Evolutionary conservation across 2,329 filamentous ascomycete genomes (phyloP).

Genomic region (Xylariaceae sp.): DNA sequence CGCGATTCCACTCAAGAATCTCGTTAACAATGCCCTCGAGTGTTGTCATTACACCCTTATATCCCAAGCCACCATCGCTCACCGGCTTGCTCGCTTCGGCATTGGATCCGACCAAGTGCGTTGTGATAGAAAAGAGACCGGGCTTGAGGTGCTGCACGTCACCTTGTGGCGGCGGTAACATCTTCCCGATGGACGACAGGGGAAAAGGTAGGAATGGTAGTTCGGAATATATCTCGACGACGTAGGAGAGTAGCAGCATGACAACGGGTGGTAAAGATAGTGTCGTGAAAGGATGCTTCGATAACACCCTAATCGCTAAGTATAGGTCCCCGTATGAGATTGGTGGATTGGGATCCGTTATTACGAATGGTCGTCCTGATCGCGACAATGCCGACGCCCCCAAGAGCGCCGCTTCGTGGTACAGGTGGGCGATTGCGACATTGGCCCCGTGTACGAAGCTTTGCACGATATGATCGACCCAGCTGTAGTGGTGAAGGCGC

Average conservation of each 20-base stretch:
- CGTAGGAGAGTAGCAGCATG: slow-evolving; percentile 36
- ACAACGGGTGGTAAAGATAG: slow-evolving; percentile 31
- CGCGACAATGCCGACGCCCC: slow-evolving; percentile 25
- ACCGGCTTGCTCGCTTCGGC: slow-evolving; percentile 31
- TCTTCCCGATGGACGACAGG: slow-evolving; percentile 18
- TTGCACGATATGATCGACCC: slow-evolving; percentile 37
- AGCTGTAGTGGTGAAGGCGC: slow-evolving; percentile 26
- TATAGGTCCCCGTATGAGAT: slow-evolving; percentile 38
- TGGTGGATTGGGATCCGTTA: slow-evolving; percentile 41
- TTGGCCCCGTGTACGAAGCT: slow-evolving; percentile 40
- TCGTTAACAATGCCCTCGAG: slow-evolving; percentile 38
- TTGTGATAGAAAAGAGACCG: slow-evolving; percentile 37
- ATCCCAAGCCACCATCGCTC: slow-evolving; percentile 36
- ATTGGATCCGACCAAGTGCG: slow-evolving; percentile 37
- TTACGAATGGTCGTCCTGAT: slow-evolving; percentile 37
- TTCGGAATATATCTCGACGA: slow-evolving; percentile 35
- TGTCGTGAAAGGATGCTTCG: slow-evolving; percentile 34
- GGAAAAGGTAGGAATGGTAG: slow-evolving; percentile 25
- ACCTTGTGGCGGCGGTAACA: slow-evolving; percentile 33
- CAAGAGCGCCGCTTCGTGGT: slow-evolving; percentile 38
- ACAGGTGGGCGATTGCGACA: slow-evolving; percentile 38
- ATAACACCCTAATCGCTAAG: slow-evolving; percentile 31
- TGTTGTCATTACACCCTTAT: slow-evolving; percentile 36
- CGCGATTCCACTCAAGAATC: slow-evolving; percentile 39
- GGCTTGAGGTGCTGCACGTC: slow-evolving; percentile 37